Conservation (phyloP, 148 eudicot species). For the Spergularia bocconei region DNA sequence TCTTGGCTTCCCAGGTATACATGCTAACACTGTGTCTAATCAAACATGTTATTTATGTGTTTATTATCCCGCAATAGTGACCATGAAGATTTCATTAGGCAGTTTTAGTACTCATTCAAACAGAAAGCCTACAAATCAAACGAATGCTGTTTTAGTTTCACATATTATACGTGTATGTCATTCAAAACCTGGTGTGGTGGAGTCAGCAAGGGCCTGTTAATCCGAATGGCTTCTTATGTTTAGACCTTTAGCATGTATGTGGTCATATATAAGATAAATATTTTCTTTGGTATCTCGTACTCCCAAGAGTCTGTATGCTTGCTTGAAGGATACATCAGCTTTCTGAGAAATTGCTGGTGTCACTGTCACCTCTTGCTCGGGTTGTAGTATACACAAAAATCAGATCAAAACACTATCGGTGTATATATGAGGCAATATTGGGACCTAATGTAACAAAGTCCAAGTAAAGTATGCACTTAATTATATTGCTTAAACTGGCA, state of each 20-base stretch:
- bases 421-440: too few relatives aligned
- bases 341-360: neutral
- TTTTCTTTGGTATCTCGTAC: neutral
- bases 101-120: too few relatives aligned
- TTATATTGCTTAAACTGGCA: neutral
- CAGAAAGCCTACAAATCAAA: neutral
- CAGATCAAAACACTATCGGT: too few relatives aligned
- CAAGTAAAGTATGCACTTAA: neutral
- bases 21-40: neutral
- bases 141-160: neutral
- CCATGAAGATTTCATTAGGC: too few relatives aligned
- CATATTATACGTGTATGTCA: neutral
- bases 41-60: too few relatives aligned
- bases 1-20: conserved; percentile 34
- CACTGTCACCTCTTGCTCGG: neutral
- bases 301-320: too few relatives aligned
- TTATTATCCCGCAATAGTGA: too few relatives aligned
- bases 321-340: neutral
- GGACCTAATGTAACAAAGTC: neutral
- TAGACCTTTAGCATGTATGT: neutral
- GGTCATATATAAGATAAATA: neutral
- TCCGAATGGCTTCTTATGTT: neutral
- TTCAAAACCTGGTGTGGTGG: neutral
- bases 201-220: neutral
- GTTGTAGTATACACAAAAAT: neutral